These are phyloP conservation scores for Fragaria ananassa DNA, from an alignment of 306 rosid species.

Conservation along the genomic window DNA sequence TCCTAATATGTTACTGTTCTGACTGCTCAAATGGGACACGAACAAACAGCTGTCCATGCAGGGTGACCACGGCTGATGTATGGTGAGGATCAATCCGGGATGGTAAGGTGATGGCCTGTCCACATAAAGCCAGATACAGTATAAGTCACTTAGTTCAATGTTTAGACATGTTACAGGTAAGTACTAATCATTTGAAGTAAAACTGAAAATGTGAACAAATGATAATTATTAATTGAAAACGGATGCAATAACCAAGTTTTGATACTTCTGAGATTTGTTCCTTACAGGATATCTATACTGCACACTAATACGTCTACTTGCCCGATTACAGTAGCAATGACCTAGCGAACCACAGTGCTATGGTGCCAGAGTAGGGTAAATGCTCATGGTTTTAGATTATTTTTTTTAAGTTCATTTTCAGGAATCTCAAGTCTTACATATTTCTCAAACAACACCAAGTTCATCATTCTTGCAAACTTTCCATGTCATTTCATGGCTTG, in stretches of 20 bases:
- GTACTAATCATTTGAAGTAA: neutral
- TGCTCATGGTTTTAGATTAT: neutral
- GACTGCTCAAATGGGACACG: conserved; percentile 90
- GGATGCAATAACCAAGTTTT: neutral
- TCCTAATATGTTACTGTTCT: conserved; percentile 36
- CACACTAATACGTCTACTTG: neutral
- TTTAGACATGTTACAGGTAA: neutral
- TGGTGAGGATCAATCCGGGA: conserved; percentile 96
- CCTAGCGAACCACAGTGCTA: neutral
- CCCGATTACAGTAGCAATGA: neutral
- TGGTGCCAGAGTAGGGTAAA: neutral
- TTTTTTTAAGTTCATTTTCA: neutral
- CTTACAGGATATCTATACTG: neutral
- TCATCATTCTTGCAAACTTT: neutral
- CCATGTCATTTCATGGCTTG: neutral
- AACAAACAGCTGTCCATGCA: conserved; percentile 94
- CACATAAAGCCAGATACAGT: conserved; percentile 17
- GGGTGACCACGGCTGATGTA: conserved; percentile 94
- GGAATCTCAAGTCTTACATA: neutral
- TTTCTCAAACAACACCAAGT: neutral
- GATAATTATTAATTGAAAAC: neutral
- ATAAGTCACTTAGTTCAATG: neutral
- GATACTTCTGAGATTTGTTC: neutral
- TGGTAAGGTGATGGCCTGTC: conserved; percentile 80
- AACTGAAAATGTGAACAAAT: neutral